These are phyloP conservation scores for Mortierella sp. DNA, from an alignment of 371 early-diverging fungal genomes.

Conservation along the genomic window DNA sequence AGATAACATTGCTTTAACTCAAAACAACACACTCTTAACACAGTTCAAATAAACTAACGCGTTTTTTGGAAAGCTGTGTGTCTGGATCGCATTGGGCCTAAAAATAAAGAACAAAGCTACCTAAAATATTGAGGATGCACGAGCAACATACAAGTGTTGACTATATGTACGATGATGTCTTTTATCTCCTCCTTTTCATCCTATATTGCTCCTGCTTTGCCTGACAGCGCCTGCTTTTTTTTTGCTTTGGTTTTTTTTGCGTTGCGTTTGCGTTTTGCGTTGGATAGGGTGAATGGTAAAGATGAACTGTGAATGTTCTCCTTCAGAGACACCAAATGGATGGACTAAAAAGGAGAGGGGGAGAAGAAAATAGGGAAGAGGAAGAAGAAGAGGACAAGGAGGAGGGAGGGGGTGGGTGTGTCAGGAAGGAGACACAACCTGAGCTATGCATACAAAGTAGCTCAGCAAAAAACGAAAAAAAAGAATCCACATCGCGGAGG, in stretches of 20 bases:
- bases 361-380: neutral
- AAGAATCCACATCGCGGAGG: neutral
- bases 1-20: neutral
- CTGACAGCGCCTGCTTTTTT: neutral
- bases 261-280: neutral
- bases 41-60: neutral
- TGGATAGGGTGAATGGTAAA: neutral
- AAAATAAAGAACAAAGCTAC: neutral
- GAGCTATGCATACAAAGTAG: neutral
- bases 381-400: neutral
- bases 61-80: neutral
- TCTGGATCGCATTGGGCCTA: neutral
- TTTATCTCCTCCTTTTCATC: neutral
- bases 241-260: neutral
- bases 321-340: neutral
- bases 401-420: neutral
- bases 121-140: neutral
- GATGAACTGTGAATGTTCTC: neutral
- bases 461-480: slow-evolving; percentile 1
- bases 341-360: neutral
- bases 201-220: neutral
- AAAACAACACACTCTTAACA: neutral
- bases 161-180: neutral
- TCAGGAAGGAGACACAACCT: neutral
- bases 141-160: neutral